Evolutionary conservation across 495 filamentous ascomycete species (phyloP).

Genomic region (Talaromyces thailandensis): DNA sequence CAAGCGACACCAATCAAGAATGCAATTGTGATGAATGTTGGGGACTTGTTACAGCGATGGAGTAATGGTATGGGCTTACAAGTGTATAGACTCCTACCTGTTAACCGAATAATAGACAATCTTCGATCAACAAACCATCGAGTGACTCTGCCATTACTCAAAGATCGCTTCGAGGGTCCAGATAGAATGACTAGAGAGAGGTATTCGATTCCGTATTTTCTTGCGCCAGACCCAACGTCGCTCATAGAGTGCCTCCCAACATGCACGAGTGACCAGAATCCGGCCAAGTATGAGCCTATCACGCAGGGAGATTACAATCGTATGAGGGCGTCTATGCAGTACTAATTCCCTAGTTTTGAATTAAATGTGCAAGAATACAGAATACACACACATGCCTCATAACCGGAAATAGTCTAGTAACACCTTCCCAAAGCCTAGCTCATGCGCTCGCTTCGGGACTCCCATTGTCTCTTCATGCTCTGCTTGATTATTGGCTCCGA

Average conservation of each 20-base stretch:
- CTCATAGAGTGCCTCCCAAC: slow-evolving; percentile 42
- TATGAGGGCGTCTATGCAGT: not conserved
- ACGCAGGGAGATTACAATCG: slow-evolving; percentile 17
- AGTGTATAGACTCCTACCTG: slow-evolving; percentile 33
- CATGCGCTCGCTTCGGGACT: no score
- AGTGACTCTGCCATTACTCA: slow-evolving; percentile 33
- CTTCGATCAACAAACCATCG: slow-evolving; percentile 46
- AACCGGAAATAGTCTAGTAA: no score
- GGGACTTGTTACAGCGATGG: not conserved
- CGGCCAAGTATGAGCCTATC: slow-evolving; percentile 42
- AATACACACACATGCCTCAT: no score
- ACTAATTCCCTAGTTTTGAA: not conserved
- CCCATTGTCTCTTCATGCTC: no score
- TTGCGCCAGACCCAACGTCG: slow-evolving; percentile 42
- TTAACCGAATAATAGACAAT: slow-evolving; percentile 24
- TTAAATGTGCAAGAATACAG: not conserved
- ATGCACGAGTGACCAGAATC: slow-evolving; percentile 7
- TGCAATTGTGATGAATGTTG: slow-evolving; percentile 9
- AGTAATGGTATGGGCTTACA: slow-evolving; percentile 9
- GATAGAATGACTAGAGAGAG: slow-evolving; percentile 35
- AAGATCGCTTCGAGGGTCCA: slow-evolving; percentile 23
- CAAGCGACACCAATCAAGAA: slow-evolving; percentile 39
- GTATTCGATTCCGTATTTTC: slow-evolving; percentile 57
- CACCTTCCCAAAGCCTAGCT: no score
- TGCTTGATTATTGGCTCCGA: no score